Conservation (phyloP, 805 yeast species). For the Alloascoidea africana region DNA sequence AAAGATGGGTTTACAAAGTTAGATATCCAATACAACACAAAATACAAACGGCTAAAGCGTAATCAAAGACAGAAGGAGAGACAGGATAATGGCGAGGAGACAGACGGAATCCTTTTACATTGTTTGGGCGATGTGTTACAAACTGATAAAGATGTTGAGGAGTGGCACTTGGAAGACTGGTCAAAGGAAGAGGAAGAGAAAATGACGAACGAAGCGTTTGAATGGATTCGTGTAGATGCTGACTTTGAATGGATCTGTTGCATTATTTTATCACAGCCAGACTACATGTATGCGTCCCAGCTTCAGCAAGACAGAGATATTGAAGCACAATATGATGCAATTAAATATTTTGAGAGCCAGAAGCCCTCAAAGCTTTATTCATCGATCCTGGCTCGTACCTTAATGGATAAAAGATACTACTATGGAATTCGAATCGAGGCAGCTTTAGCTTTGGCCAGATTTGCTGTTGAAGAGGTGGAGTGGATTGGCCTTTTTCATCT, state of each 20-base stretch:
- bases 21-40: constrained; percentile 91
- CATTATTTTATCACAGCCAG: constrained; percentile 74
- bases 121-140: constrained; percentile 71
- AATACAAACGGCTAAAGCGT: constrained; percentile 69
- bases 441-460: constrained; percentile 57
- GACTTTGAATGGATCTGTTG: constrained; percentile 95
- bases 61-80: constrained; percentile 27
- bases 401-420: constrained; percentile 72
- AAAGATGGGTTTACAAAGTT: constrained; percentile 75
- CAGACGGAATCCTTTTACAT: constrained; percentile 27
- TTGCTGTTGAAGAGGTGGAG: constrained; percentile 43
- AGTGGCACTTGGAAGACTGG: constrained; percentile 69
- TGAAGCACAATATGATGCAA: constrained; percentile 85
- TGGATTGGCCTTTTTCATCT: constrained; percentile 65
- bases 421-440: constrained; percentile 87
- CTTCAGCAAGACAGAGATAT: constrained; percentile 90
- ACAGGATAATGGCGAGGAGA: constrained; percentile 17
- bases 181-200: constrained; percentile 52
- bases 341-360: constrained; percentile 50
- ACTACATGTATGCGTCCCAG: constrained; percentile 89
- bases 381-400: constrained; percentile 61
- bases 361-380: constrained; percentile 55
- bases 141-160: constrained; percentile 38
- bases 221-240: constrained; percentile 96
- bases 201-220: constrained; percentile 75